Conservation (phyloP, 257 asterid species). For the Plectranthus barbatus region DNA sequence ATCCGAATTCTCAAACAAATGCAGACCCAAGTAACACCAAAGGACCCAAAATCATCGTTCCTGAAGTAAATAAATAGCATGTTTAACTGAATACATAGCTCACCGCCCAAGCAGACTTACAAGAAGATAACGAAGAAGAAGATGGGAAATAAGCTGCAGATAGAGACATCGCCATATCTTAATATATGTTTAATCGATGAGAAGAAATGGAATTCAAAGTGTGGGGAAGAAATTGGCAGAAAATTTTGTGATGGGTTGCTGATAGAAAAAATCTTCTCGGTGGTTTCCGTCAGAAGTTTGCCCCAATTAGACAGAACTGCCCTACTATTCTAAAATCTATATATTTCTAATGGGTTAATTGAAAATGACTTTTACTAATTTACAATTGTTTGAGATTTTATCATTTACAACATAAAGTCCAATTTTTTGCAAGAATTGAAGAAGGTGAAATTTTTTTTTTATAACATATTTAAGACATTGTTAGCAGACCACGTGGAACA, state of each 20-base stretch:
- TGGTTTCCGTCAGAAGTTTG: too few species aligned
- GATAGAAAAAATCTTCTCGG: neutral
- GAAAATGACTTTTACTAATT: too few species aligned
- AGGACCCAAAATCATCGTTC: neutral
- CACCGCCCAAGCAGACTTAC: slow-evolving; percentile 17
- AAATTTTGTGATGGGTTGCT: too few species aligned
- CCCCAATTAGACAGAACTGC: too few species aligned
- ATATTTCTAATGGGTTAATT: neutral
- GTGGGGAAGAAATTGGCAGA: neutral
- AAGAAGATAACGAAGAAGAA: slow-evolving; percentile 24
- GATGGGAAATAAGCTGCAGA: slow-evolving; percentile 31
- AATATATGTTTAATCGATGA: neutral
- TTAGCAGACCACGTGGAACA: neutral
- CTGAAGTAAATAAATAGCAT: neutral
- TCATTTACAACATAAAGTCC: too few species aligned
- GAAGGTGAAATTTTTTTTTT: too few species aligned
- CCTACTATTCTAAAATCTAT: too few species aligned
- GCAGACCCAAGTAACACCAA: neutral
- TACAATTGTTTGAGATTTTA: too few species aligned
- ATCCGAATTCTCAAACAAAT: neutral
- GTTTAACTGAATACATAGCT: neutral
- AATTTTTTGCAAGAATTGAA: too few species aligned
- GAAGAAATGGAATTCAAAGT: neutral
- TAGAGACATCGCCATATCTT: slow-evolving; percentile 34
- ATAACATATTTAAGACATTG: too few species aligned